phyloP scores from a whole-genome alignment of 2,329 filamentous ascomycete species.

The Clonostachys rosea region DNA sequence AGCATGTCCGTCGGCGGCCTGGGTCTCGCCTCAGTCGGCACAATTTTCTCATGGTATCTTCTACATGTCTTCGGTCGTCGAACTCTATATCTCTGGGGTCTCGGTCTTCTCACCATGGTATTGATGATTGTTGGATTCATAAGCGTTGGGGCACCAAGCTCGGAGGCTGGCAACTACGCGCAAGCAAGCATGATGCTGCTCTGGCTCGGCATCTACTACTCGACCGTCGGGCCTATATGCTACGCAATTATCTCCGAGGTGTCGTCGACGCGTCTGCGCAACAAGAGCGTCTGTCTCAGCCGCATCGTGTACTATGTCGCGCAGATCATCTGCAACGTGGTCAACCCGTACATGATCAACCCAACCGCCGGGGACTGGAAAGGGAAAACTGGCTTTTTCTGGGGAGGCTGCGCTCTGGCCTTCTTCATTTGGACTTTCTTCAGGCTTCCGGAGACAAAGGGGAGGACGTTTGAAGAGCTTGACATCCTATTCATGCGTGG shows the following conservation, averaged over 20 bases:
- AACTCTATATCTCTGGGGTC: constrained; percentile 27
- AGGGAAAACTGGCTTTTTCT: constrained; percentile 42
- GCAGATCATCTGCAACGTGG: constrained; percentile 39
- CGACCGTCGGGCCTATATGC: constrained; percentile 28
- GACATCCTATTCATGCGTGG: constrained; percentile 47
- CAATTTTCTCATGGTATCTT: constrained; percentile 27
- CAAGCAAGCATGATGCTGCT: constrained; percentile 27
- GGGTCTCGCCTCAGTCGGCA: constrained; percentile 28
- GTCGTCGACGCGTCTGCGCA: constrained; percentile 25
- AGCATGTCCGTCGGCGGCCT: constrained; percentile 11
- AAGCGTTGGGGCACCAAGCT: constrained; percentile 22
- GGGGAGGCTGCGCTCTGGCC: constrained; percentile 34
- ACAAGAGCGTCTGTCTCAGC: constrained; percentile 33
- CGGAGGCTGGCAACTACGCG: constrained; percentile 16
- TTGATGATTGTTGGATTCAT: constrained; percentile 29
- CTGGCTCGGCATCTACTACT: constrained; percentile 29
- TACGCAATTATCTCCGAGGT: constrained; percentile 30
- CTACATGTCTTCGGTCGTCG: constrained; percentile 28
- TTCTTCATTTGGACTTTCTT: constrained; percentile 46
- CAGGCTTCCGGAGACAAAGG: constrained; percentile 49
- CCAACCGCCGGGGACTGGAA: constrained; percentile 39
- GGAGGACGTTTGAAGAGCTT: constrained; percentile 48
- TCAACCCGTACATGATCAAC: constrained; percentile 42
- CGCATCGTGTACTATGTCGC: constrained; percentile 42
- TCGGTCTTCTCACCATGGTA: constrained; percentile 19